Percentiles rank a stretch among this genome's conserved stretches.
phyloP scores from a whole-genome alignment of 768 basidiomycete species.

The Trametopsis cervina region DNA sequence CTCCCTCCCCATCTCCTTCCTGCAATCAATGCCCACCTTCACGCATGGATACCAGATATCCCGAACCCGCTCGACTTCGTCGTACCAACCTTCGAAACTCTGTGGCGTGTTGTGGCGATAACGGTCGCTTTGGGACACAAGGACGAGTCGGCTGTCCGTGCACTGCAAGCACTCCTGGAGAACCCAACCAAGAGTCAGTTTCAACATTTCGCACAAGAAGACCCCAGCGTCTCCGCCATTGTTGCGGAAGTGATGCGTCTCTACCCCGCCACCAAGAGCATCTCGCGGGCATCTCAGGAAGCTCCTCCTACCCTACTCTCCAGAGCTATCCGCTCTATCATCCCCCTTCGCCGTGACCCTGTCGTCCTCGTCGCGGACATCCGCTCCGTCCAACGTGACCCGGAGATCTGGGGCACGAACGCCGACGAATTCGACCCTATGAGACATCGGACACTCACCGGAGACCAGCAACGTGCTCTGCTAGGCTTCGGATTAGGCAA shows the following conservation, averaged over 20 bases:
- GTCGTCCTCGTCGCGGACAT: conserved; percentile 20
- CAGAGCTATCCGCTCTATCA: conserved; percentile 1
- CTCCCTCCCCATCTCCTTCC: conserved; percentile 28
- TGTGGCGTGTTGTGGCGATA: conserved; percentile 54
- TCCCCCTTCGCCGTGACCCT: neutral
- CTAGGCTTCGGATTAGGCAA: conserved; percentile 43
- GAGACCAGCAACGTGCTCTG: conserved; percentile 18
- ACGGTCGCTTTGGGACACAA: conserved; percentile 31
- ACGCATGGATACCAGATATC: conserved; percentile 33
- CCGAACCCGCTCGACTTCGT: conserved; percentile 43
- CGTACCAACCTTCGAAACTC: conserved; percentile 53
- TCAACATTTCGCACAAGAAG: conserved; percentile 7
- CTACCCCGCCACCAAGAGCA: conserved; percentile 44
- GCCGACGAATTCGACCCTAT: conserved; percentile 36
- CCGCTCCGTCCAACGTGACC: conserved; percentile 18
- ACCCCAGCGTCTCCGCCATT: conserved; percentile 30
- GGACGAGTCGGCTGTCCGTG: conserved; percentile 19
- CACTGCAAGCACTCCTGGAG: conserved; percentile 31
- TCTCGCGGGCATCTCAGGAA: conserved; percentile 25
- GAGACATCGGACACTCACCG: conserved; percentile 23
- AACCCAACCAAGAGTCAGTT: conserved; percentile 27
- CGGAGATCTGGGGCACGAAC: conserved; percentile 31
- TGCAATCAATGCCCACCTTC: conserved; percentile 30
- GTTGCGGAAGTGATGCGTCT: conserved; percentile 41
- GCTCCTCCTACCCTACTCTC: conserved; percentile 3